These are phyloP conservation scores for Pogostemon cablin DNA, from an alignment of 257 asterid species.

Conservation along the genomic window DNA sequence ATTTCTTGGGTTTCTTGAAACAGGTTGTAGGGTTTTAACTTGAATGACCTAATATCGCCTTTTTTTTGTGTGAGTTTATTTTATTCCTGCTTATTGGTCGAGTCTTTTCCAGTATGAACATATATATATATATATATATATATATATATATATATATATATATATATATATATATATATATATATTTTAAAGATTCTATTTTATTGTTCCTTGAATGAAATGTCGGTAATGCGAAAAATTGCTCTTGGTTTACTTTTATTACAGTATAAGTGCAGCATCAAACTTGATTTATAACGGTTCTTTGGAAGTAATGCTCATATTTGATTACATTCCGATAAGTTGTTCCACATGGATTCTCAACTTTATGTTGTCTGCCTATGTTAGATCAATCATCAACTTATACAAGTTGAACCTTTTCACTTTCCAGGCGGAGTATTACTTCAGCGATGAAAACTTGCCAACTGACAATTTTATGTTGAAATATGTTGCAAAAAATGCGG, in stretches of 20 bases:
- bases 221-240: conserved; percentile 1
- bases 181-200: background rate
- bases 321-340: background rate
- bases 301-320: background rate
- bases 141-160: background rate
- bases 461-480: conserved; percentile 80
- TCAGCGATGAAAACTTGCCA: conserved; percentile 88
- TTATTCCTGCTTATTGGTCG: conserved; percentile 10
- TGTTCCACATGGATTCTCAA: background rate
- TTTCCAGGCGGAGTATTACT: conserved; percentile 91
- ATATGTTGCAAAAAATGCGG: conserved; percentile 54
- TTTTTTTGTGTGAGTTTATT: background rate
- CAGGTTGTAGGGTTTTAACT: conserved; percentile 29
- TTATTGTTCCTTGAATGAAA: background rate
- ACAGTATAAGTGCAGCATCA: conserved; percentile 12
- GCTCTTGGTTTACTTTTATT: conserved; percentile 22
- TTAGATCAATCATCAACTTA: conserved; percentile 6
- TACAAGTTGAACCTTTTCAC: conserved; percentile 16
- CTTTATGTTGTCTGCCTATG: background rate
- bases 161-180: no score
- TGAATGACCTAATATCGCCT: conserved; percentile 1
- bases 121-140: background rate
- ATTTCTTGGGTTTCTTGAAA: conserved; percentile 6
- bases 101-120: conserved; percentile 8
- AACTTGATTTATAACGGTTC: background rate